Evolutionary conservation across 768 basidiomycete species (phyloP), one percentile per base, ranked within the genome.

Genomic region (Naganishia onofrii): DNA sequence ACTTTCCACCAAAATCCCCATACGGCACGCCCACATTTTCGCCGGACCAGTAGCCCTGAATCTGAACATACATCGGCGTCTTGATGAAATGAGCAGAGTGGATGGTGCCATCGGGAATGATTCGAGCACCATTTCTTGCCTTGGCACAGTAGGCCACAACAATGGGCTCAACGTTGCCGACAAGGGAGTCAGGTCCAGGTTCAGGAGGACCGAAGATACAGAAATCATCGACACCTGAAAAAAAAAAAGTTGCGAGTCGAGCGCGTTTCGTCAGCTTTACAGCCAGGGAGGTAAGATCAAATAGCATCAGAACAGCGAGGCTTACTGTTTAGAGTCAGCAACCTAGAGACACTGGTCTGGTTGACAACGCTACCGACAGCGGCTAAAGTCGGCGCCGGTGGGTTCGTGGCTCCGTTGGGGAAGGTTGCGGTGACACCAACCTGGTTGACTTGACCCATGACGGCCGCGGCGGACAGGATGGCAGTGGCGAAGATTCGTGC

Each of bases 41-140:
- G 34, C 83, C 77, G 73, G 84, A 83, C 31, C 82, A 83, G 29
- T 77, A 77, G 32, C 67, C 65, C 32, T 44, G 17, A 19, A 60
- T 36, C 29, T 57, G 63, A 1, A 46, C 60, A 67, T 57, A 48
- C 12, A 64, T 34, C 17, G 70, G 67, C 15, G 60, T 63, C 44
- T 44, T 55, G 36, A 53, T 32, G 29, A 65, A 71, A 72, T 82
- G 81, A 13, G 79, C 81, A 34, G 80, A 77, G 5, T 68, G 69
- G 66, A 84, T 76, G 34, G 82, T 79, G 51, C 83, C 83, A 66
- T 83, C 79, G 44, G 84, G 84, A 67, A 84, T 83, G 52, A 82
- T 74, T 51, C 83, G 79, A 51, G 83, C 82, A 67, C 81, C 78
- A 77, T 83, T 83, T 44, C 83, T 78, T 51, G 77, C 75, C 74